These are phyloP conservation scores for Venturia pyrina DNA, from an alignment of 2,329 filamentous ascomycete genomes.

Conservation along the genomic window DNA sequence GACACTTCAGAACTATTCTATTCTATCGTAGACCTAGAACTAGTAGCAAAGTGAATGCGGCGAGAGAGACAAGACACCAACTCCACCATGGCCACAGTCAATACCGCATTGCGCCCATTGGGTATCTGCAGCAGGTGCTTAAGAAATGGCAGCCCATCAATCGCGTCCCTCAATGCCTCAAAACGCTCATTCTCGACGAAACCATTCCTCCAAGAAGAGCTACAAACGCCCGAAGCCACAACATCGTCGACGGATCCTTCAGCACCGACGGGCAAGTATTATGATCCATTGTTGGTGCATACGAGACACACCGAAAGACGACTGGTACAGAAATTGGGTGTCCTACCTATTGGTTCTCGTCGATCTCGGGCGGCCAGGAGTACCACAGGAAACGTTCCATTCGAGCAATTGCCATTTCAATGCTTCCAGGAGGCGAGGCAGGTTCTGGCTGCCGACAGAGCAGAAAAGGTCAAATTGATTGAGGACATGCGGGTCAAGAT, in stretches of 20 bases:
- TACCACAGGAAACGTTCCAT: conserved; percentile 47
- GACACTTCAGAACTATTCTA: too few species aligned
- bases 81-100: neutral
- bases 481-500: conserved; percentile 58
- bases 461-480: conserved; percentile 70
- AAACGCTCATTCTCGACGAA: conserved; percentile 20
- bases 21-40: too few species aligned
- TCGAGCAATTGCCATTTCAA: conserved; percentile 92
- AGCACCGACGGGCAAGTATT: conserved; percentile 12
- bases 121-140: conserved; percentile 6
- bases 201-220: conserved; percentile 14
- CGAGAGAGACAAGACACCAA: neutral
- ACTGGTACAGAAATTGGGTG: conserved; percentile 2
- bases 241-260: neutral
- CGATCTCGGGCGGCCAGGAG: conserved; percentile 43
- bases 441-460: conserved; percentile 67
- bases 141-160: neutral
- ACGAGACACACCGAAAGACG: conserved; percentile 49
- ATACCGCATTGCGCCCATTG: conserved; percentile 1
- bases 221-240: neutral
- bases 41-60: neutral
- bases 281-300: conserved; percentile 61
- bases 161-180: neutral
- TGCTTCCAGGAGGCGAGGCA: conserved; percentile 94
- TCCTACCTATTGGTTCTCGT: conserved; percentile 7